Evolutionary conservation across 352 stramenopile species (phyloP), one percentile per base, ranked within the genome.

Genomic region (Saprolegnia diclina): DNA sequence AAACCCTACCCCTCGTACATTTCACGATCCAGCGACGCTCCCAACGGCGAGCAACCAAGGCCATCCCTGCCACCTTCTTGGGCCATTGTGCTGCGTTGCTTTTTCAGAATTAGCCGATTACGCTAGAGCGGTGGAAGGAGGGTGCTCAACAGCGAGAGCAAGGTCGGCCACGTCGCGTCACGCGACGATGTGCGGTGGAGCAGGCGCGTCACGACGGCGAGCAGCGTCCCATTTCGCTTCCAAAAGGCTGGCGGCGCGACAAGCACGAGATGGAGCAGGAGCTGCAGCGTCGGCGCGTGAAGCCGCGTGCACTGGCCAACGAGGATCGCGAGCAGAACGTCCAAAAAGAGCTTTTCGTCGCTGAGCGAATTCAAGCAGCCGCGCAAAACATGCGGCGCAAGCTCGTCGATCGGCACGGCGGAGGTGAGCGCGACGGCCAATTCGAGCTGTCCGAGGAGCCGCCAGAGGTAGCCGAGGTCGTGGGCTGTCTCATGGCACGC

Each of bases 381-480:
- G 44, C 62, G 46, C 29, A 69, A 1, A 3, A 61, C 10, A n/a
- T 18, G 45, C 16, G 44, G 29, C 9, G 18, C 18, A 7, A 48
- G 13, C 18, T 48, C 42, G 42, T 14, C 42, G 42, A n/a, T 48
- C 42, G 42, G 42, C 13, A 10, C 13, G 1, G 42, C 2, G 44
- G 10, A 13, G 37, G 22, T 13, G 61, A 69, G 5, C n/a, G 19
- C n/a, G 3, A 11, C 26, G 35, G 62, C 45, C 37, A 67, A 19
- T 5, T 44, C 35, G 9, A 24, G 35, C 19, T 61, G 10, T 11
- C 54, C 14, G 14, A 62, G 63, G 16, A 69, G 14, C n/a, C 46
- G 63, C 63, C 63, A 69, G 22, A 69, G 48, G 42, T 61, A 69
- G 19, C 63, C 29, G 18, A 69, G 63, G 42, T 69, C 63, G 18